phyloP scores from a whole-genome alignment of 2,329 filamentous ascomycete species.

The Sporothrix inflata region DNA sequence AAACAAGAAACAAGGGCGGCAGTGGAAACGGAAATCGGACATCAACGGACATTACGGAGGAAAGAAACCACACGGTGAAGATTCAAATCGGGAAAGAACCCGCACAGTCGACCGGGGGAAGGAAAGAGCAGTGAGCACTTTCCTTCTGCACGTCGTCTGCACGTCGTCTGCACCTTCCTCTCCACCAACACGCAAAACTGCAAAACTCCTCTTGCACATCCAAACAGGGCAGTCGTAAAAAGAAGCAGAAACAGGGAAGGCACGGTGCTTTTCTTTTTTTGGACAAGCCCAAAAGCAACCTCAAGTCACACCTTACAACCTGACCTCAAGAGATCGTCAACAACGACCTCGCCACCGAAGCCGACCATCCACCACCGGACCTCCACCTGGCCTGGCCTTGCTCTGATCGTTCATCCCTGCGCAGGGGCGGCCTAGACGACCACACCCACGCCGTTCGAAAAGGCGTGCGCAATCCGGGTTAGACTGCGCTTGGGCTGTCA shows the following conservation, averaged over 20 bases:
- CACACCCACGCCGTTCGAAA: neutral
- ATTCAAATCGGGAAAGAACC: neutral
- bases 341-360: neutral
- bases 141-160: neutral
- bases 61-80: neutral
- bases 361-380: neutral
- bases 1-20: neutral
- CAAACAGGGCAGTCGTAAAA: neutral
- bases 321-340: neutral
- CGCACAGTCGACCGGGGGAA: neutral
- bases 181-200: neutral
- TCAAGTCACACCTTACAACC: neutral
- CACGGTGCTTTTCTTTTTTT: neutral
- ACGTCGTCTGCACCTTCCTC: neutral
- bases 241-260: neutral
- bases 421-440: slow-evolving; percentile 1
- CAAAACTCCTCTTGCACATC: neutral
- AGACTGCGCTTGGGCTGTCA: neutral
- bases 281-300: neutral
- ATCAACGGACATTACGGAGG: neutral
- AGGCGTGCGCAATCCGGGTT: neutral
- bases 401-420: slow-evolving; percentile 17
- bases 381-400: neutral
- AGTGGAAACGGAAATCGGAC: neutral
- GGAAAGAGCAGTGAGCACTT: neutral